A percentile compares a stretch with the other conserved stretches of the same genome.
phyloP scores from a whole-genome alignment of 106 monocot species.

The Allium fistulosum region DNA sequence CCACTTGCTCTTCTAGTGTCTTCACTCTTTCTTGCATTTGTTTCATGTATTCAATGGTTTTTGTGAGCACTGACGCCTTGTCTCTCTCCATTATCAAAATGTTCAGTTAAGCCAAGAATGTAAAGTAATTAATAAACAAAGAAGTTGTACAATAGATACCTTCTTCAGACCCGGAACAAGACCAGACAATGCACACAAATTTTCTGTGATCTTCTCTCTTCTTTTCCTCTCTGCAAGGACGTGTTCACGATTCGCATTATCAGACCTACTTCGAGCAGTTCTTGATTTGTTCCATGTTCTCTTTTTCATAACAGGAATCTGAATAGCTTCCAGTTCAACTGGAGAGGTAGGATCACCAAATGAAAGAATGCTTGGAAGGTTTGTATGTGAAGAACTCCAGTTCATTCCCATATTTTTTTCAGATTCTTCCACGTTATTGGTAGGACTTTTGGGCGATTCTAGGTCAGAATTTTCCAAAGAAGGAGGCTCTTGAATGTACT shows the following conservation, averaged over 20 bases:
- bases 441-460: not conserved
- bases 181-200: no score
- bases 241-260: no score
- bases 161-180: not conserved
- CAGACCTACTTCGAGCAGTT: no score
- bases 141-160: not conserved
- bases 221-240: no score
- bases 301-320: no score
- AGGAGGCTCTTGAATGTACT: not conserved
- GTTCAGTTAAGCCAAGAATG: not conserved
- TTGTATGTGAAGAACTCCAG: not conserved
- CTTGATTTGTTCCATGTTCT: no score
- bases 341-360: not conserved
- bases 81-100: not conserved
- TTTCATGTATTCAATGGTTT: constrained; percentile 1
- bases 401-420: not conserved
- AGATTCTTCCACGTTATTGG: not conserved
- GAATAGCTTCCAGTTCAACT: not conserved
- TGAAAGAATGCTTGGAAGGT: not conserved
- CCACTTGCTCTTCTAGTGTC: not conserved
- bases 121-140: not conserved
- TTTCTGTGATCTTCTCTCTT: no score
- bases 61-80: not conserved
- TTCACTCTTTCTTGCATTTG: not conserved
- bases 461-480: not conserved